Evolutionary conservation across 139 green algal species (phyloP).

Genomic region (Choricystis sp.): DNA sequence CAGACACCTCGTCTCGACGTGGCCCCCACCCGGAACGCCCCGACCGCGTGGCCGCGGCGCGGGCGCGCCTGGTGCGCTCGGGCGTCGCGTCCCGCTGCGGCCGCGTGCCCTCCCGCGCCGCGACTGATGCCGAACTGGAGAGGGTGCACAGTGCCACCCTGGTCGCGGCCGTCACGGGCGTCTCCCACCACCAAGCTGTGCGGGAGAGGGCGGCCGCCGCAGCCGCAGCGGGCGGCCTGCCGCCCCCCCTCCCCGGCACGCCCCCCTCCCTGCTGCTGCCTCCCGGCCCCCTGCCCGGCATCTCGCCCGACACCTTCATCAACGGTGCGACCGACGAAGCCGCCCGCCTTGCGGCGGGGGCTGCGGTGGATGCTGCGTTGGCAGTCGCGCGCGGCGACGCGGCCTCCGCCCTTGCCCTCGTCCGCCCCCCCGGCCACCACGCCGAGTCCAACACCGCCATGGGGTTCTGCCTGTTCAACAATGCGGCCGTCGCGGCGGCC

Average conservation of each 20-base stretch:
- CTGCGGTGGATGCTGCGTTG: constrained; percentile 27
- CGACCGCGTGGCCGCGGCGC: constrained; percentile 39
- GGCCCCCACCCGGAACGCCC: constrained; percentile 29
- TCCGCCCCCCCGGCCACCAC: constrained; percentile 32
- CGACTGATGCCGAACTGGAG: constrained; percentile 27
- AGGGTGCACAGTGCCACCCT: constrained; percentile 30
- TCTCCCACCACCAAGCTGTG: not conserved
- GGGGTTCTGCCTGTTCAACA: constrained; percentile 69
- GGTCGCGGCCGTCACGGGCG: constrained; percentile 6
- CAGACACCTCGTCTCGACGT: not conserved
- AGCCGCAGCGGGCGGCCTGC: not conserved
- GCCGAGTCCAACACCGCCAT: constrained; percentile 28
- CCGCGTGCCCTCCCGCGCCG: constrained; percentile 15
- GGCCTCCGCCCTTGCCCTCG: constrained; percentile 9
- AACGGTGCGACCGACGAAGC: constrained; percentile 30
- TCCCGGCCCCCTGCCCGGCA: not conserved
- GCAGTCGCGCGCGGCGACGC: constrained; percentile 13
- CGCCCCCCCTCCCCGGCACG: not conserved
- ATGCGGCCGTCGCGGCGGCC: constrained; percentile 41
- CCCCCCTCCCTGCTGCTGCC: too few species aligned
- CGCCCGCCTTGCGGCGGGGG: constrained; percentile 39
- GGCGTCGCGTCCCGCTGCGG: constrained; percentile 23
- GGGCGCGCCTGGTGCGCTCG: constrained; percentile 22
- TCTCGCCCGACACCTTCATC: constrained; percentile 39
- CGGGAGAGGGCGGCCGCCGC: not conserved